A percentile compares a stretch with the other conserved stretches of the same genome.
These are phyloP conservation scores for Paramecium caudatum DNA, from an alignment of 73 alveolate genomes.

Conservation along the genomic window DNA sequence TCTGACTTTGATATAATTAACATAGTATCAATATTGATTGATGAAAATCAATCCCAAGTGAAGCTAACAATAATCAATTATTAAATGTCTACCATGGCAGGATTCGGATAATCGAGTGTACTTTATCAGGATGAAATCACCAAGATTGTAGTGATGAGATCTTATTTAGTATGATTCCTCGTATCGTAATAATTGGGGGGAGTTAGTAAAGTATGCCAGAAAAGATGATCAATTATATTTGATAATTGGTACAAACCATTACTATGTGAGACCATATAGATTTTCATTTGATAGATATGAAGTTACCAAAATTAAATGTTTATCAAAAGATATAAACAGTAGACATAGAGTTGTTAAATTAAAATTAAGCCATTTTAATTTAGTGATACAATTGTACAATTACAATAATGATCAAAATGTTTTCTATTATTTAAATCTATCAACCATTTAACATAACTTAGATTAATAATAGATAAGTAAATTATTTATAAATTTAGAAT, in stretches of 20 bases:
- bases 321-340: background rate
- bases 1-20: background rate
- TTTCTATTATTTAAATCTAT: constrained; percentile 9
- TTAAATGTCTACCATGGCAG: constrained; percentile 1
- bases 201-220: background rate
- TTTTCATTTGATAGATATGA: constrained; percentile 18
- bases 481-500: background rate
- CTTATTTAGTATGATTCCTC: constrained; percentile 14
- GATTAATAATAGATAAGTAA: background rate
- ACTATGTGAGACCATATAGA: background rate
- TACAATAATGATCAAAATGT: background rate
- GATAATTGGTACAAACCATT: background rate
- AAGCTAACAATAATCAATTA: background rate
- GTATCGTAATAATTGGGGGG: background rate
- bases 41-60: background rate
- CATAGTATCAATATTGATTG: background rate
- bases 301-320: background rate
- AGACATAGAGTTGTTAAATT: background rate
- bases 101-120: background rate
- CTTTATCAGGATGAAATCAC: constrained; percentile 9
- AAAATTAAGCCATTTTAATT: background rate
- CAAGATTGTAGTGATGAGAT: background rate
- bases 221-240: background rate
- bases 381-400: background rate
- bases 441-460: background rate